Evolutionary conservation across 2,329 filamentous ascomycete species (phyloP).

Genomic region (Apiospora marii): DNA sequence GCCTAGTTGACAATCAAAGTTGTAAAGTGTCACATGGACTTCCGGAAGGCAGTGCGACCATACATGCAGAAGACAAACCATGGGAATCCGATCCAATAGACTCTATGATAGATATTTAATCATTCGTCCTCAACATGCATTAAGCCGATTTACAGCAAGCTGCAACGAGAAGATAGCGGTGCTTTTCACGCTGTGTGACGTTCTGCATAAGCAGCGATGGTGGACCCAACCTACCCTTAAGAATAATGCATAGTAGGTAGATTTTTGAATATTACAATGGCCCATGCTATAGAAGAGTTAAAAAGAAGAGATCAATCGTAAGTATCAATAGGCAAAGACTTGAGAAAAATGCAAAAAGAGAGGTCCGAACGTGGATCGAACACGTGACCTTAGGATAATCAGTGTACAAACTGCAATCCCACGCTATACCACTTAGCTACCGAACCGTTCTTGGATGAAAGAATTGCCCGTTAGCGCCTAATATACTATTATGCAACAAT

Average conservation of each 20-base stretch:
- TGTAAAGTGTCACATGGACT: not conserved
- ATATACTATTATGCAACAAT: not conserved
- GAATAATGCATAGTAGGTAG: not conserved
- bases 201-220: not conserved
- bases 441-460: not conserved
- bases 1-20: not conserved
- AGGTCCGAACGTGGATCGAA: slow-evolving; percentile 20
- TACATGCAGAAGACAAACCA: not conserved
- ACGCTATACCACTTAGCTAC: slow-evolving; percentile 22
- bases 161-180: not conserved
- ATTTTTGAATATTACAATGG: not conserved
- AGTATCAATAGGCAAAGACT: not conserved
- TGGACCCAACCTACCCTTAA: not conserved
- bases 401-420: slow-evolving; percentile 16
- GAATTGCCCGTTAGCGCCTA: fast-evolving
- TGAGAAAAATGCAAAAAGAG: not conserved
- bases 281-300: not conserved
- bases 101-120: not conserved
- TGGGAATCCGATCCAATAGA: not conserved
- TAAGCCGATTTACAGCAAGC: not conserved
- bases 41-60: not conserved
- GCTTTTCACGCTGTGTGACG: not conserved
- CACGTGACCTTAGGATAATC: slow-evolving; percentile 21
- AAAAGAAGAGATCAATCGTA: not conserved
- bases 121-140: not conserved